Base-by-base conservation (phyloP, 345 rosid genomes). In the Eutrema heterophyllum region DNA sequence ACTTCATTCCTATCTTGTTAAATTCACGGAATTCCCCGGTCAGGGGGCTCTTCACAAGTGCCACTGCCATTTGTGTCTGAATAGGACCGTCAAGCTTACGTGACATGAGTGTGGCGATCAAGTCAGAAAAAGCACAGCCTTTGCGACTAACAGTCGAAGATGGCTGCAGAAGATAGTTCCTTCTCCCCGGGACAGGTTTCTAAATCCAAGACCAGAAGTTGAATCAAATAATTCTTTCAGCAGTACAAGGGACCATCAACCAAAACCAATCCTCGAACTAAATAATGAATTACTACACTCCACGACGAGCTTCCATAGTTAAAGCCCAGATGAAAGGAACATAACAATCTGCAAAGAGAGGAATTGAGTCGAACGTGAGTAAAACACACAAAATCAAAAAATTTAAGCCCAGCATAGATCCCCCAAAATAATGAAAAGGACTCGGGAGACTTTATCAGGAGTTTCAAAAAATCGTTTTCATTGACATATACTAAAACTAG, bases 21-120 rank as follows among this genome's bases (percentile, higher is more conserved):
- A 72, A 80, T 18, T 84, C 84, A 35, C 70, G 84, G 35, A 76
- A 81, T 43, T 93, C 97, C 75, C 95, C 86, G 2, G 77, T 67
- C 30, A 89, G 79, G 18, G 96, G 89, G 54, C 87, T 84, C 85
- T 83, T 88, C 4, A 89, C 77, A 48, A 87, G 77, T 45, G 84
- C 65, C 68, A 95, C 85, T 32, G 97, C 97, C 96, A 92, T 89
- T 75, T 91, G 99, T 6, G 93, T 90, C 73, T 88, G 97, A 71
- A 94, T 84, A 77, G 92, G 97, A 78, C 93, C 87, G 81, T 89
- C 90, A 60, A 87, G 74, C 71, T 91, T 86, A 71, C 86, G 85
- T 79, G 92, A 85, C 97, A 92, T 95, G 82, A 87, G 86, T 73
- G 16, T 78, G 60, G 62, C 57, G 43, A 70, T 58, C 60, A 74